These are phyloP conservation scores for Astrothelium subdiscretum DNA, from an alignment of 495 filamentous ascomycete species.

Conservation along the genomic window DNA sequence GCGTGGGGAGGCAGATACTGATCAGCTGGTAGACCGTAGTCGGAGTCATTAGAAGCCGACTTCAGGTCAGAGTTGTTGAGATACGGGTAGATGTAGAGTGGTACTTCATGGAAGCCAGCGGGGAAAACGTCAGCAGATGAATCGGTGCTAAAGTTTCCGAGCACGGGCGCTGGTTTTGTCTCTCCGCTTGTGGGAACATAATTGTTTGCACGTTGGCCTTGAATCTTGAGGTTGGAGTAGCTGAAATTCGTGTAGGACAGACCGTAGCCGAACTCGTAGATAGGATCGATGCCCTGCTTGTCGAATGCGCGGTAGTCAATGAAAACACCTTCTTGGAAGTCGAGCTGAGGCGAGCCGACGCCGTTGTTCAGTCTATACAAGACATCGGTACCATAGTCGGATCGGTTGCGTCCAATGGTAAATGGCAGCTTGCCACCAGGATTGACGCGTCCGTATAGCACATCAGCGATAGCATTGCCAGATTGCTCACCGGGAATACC, in stretches of 20 bases:
- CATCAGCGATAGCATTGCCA: slow-evolving; percentile 79
- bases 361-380: slow-evolving; percentile 67
- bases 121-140: slow-evolving; percentile 67
- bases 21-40: slow-evolving; percentile 51
- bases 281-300: slow-evolving; percentile 56
- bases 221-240: slow-evolving; percentile 63
- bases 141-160: slow-evolving; percentile 55
- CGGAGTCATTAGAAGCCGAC: slow-evolving; percentile 49
- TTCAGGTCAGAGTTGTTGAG: slow-evolving; percentile 63
- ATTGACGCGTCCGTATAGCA: slow-evolving; percentile 83
- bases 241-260: slow-evolving; percentile 79
- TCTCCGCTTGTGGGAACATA: slow-evolving; percentile 60
- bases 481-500: slow-evolving; percentile 87
- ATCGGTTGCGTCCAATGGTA: slow-evolving; percentile 65
- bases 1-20: slow-evolving; percentile 59
- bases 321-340: slow-evolving; percentile 79
- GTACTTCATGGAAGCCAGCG: slow-evolving; percentile 41
- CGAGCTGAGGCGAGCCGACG: slow-evolving; percentile 56
- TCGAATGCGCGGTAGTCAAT: slow-evolving; percentile 94
- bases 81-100: slow-evolving; percentile 78
- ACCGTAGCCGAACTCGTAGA: slow-evolving; percentile 88
- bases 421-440: slow-evolving; percentile 80
- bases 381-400: slow-evolving; percentile 65
- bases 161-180: slow-evolving; percentile 53
- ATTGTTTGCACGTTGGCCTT: slow-evolving; percentile 36